Evolutionary conservation across 768 basidiomycete species (phyloP).

Genomic region (Tephrocybe rancida): DNA sequence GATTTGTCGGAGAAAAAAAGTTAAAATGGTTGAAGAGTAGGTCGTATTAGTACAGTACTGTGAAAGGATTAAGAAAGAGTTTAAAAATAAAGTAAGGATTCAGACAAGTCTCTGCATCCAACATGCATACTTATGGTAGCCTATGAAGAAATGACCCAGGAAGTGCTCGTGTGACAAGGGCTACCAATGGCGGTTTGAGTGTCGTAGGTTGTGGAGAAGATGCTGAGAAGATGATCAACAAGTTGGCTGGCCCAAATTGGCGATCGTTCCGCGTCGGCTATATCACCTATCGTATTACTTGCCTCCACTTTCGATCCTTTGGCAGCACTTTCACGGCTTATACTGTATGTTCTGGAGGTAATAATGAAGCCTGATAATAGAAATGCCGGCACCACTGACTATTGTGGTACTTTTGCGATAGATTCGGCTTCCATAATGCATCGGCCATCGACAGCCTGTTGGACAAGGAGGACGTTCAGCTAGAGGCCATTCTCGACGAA

Average conservation of each 20-base stretch:
- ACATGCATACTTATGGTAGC: too few species aligned
- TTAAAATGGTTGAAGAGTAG: too few species aligned
- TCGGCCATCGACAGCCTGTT: constrained; percentile 89
- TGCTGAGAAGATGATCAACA: background rate
- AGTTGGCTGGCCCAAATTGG: constrained; percentile 10
- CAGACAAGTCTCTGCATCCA: too few species aligned
- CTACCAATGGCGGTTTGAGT: too few species aligned
- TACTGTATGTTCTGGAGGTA: constrained; percentile 57
- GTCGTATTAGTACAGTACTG: too few species aligned
- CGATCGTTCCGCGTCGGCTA: constrained; percentile 15
- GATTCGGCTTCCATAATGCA: constrained; percentile 91
- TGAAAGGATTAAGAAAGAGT: too few species aligned
- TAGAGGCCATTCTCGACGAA: constrained; percentile 92
- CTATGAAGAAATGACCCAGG: too few species aligned
- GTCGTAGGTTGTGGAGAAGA: too few species aligned
- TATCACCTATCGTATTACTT: constrained; percentile 14
- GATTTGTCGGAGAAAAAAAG: too few species aligned
- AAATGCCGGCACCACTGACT: constrained; percentile 30
- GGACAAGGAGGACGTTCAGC: constrained; percentile 85
- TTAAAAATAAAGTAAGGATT: too few species aligned
- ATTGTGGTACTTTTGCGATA: constrained; percentile 40
- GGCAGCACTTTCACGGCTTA: constrained; percentile 10
- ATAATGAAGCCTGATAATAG: constrained; percentile 28
- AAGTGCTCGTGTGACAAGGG: too few species aligned
- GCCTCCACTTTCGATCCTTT: constrained; percentile 14